phyloP scores from a whole-genome alignment of 108 stramenopile genomes.

The Cylindrotheca closterium region DNA sequence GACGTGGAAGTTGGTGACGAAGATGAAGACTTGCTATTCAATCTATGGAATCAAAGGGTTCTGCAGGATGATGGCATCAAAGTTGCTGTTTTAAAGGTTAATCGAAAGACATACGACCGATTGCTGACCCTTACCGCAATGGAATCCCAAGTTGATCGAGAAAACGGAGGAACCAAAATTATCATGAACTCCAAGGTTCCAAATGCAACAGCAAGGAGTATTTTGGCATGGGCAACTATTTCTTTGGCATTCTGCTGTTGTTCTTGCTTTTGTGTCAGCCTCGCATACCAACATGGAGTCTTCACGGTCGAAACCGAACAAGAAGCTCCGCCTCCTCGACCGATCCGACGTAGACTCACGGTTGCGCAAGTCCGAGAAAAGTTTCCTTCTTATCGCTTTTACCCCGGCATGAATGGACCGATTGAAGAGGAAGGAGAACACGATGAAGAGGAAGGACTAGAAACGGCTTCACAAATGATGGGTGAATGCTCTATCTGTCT shows the following conservation, averaged over 20 bases:
- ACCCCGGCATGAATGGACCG: too few species aligned
- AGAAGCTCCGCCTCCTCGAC: conserved; percentile 12
- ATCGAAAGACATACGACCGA: conserved; percentile 9
- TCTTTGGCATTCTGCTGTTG: conserved; percentile 20
- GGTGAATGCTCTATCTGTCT: conserved; percentile 70
- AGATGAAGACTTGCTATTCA: conserved; percentile 11
- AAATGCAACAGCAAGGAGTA: conserved; percentile 6
- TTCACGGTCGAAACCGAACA: conserved; percentile 8
- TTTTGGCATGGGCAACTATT: conserved; percentile 18
- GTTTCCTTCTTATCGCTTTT: conserved; percentile 32
- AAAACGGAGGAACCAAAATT: conserved; percentile 14
- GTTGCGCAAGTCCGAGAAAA: conserved; percentile 23
- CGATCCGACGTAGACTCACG: conserved; percentile 31
- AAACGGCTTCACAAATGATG: background rate
- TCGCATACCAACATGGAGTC: background rate
- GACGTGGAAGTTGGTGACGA: background rate
- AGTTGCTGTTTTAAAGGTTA: conserved; percentile 31
- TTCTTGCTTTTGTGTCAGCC: conserved; percentile 10
- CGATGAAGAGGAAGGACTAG: conserved; percentile 1
- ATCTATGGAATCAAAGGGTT: background rate
- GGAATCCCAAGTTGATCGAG: background rate
- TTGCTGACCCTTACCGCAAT: background rate
- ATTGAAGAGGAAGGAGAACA: conserved; percentile 5
- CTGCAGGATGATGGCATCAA: conserved; percentile 13
- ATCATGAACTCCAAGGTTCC: conserved; percentile 19